Percentiles rank a stretch among this genome's conserved stretches.
Evolutionary conservation across 306 rosid species (phyloP).

Genomic region (Mimosa pudica): DNA sequence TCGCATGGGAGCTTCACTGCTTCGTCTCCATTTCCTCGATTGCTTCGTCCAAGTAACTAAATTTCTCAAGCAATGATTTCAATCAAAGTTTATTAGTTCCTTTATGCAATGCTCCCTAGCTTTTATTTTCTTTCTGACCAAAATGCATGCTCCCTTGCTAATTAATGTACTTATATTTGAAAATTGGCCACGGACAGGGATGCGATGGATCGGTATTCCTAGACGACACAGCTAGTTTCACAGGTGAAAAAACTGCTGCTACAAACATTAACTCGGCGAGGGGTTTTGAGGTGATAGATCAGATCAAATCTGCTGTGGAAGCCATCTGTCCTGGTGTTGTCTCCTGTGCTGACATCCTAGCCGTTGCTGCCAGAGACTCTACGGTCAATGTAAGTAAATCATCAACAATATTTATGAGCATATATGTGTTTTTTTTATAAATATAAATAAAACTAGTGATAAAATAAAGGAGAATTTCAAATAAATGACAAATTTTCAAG

Average conservation of each 20-base stretch:
- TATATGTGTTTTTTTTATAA: too few species aligned
- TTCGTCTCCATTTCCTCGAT: conserved; percentile 54
- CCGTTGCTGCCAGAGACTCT: conserved; percentile 70
- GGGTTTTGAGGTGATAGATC: conserved; percentile 56
- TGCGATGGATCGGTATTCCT: conserved; percentile 61
- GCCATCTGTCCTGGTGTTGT: conserved; percentile 39
- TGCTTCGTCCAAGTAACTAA: conserved; percentile 50
- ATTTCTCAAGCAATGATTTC: too few species aligned
- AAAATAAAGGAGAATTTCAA: too few species aligned
- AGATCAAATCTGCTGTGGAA: conserved; percentile 46
- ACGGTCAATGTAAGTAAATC: conserved; percentile 52
- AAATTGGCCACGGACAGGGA: conserved; percentile 52
- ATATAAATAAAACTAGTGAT: too few species aligned
- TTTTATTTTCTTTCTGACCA: too few species aligned
- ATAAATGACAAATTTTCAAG: too few species aligned
- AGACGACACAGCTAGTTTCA: conserved; percentile 45
- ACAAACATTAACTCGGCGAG: conserved; percentile 51
- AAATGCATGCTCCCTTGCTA: too few species aligned
- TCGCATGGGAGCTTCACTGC: conserved; percentile 82
- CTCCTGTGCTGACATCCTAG: conserved; percentile 62
- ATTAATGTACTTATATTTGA: too few species aligned
- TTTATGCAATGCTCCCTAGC: too few species aligned
- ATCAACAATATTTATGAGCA: too few species aligned
- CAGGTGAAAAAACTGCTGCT: conserved; percentile 40
- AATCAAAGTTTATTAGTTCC: too few species aligned